Base-by-base conservation (phyloP, 352 stramenopile species). In the Peronospora destructor region DNA sequence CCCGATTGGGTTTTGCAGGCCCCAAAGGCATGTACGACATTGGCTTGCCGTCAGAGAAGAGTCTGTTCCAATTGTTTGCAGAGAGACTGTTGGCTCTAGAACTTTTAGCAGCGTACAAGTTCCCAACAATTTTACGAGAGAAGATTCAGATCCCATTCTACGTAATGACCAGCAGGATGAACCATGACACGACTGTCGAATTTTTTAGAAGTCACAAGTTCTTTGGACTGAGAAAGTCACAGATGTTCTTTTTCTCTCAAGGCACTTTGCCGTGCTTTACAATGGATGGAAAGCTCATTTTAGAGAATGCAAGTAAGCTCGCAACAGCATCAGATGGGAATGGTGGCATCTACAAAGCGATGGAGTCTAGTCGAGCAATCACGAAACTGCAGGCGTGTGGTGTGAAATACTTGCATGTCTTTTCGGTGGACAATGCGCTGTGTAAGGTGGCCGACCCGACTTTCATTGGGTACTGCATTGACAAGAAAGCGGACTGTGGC, bases 381-480 rank as follows among this genome's bases (percentile, higher is more conserved):
- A 56, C 47, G 0, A 71, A 93, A 40, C 91, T 99, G 75, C 61
- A 85, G 37, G n/a, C 61, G 12, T 48, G 64, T 4, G 90, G 90
- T 3, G 85, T 98, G 34, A 76, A 97, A 61, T 95, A 97, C 61
- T 54, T 99, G 45, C 93, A 98, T 60, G 88, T 96, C 1, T 98
- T 98, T 66, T 96, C 84, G 3, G 95, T 99, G 41, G 96, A 99
- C 65, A 99, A 99, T 73, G 89, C 85, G 26, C 63, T 99, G n/a
- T 94, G 95, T 21, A 95, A 95, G 52, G 83, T 88, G 12, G 90
- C 85, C 4, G 96, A 99, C 66, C 95, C 96, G 0, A 64, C 79
- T 7, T 99, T 99, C 67, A 68, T 99, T 4, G 96, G 95, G 16
- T 97, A 97, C 61, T 98, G 94, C 61, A 89, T 98, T n/a, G 64